Evolutionary conservation across 768 basidiomycete genomes (phyloP).

Genomic region (Tylopilus sp.): DNA sequence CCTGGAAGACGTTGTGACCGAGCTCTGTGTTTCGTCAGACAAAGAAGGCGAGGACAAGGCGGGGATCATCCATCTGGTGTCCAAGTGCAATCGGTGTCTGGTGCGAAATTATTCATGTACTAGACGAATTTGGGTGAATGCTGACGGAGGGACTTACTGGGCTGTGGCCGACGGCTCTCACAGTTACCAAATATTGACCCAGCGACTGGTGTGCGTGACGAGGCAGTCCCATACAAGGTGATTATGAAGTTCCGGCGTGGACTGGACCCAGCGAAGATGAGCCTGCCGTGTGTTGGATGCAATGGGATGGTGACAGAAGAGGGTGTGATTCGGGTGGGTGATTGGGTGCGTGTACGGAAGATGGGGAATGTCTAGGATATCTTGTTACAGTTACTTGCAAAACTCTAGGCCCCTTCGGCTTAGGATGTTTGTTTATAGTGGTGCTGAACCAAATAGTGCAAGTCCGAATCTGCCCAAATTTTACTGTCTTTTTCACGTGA

Average conservation of each 20-base stretch:
- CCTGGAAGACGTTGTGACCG: slow-evolving; percentile 67
- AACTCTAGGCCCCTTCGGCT: no score
- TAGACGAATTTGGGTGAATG: neutral
- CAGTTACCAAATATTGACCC: slow-evolving; percentile 76
- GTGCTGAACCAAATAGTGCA: no score
- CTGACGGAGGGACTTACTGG: neutral
- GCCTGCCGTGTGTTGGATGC: slow-evolving; percentile 63
- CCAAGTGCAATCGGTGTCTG: slow-evolving; percentile 68
- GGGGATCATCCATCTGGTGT: slow-evolving; percentile 52
- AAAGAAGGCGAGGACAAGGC: slow-evolving; percentile 17
- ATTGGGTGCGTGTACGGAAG: slow-evolving; percentile 49
- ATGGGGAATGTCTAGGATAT: slow-evolving; percentile 35
- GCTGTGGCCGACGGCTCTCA: slow-evolving; percentile 4
- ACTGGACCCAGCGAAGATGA: slow-evolving; percentile 44
- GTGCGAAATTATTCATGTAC: slow-evolving; percentile 40
- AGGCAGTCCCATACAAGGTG: slow-evolving; percentile 72
- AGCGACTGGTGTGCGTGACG: slow-evolving; percentile 59
- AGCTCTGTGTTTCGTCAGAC: slow-evolving; percentile 49
- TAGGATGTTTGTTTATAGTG: no score
- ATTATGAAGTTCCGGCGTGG: slow-evolving; percentile 70
- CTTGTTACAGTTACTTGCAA: no score
- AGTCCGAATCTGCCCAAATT: no score
- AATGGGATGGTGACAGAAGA: slow-evolving; percentile 52
- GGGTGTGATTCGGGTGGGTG: slow-evolving; percentile 61
- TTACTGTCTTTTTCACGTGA: no score